These are phyloP conservation scores for Odontarrhena argentea DNA, from an alignment of 345 rosid species.

Conservation along the genomic window DNA sequence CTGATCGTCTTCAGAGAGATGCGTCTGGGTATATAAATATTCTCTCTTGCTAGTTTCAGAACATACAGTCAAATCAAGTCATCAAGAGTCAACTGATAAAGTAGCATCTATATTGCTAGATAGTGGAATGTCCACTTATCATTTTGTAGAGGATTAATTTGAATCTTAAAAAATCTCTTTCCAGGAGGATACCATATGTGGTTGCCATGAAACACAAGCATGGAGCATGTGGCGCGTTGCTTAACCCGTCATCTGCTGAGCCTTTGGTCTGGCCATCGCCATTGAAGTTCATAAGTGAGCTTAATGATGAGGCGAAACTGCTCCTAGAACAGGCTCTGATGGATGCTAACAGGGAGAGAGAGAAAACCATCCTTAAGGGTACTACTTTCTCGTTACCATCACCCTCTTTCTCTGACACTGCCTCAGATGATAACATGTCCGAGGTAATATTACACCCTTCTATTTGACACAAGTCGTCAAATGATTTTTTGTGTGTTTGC, in stretches of 20 bases:
- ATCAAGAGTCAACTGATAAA: not conserved
- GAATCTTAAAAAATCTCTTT: constrained; percentile 9
- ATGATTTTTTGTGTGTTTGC: not conserved
- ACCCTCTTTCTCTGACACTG: constrained; percentile 65
- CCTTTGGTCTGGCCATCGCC: constrained; percentile 99
- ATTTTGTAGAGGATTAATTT: not conserved
- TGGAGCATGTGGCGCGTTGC: constrained; percentile 82
- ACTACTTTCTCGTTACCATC: constrained; percentile 59
- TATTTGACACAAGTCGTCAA: not conserved
- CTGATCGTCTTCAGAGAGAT: constrained; percentile 95
- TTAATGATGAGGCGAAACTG: constrained; percentile 78
- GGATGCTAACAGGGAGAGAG: constrained; percentile 89
- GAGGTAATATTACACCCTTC: constrained; percentile 56
- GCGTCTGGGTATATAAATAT: constrained; percentile 64
- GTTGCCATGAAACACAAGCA: constrained; percentile 85
- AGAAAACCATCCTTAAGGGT: constrained; percentile 78
- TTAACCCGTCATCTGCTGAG: constrained; percentile 91
- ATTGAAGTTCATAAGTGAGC: constrained; percentile 91
- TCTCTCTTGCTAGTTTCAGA: constrained; percentile 11
- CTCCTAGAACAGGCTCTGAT: constrained; percentile 80
- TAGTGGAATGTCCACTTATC: not conserved
- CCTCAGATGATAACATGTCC: constrained; percentile 70
- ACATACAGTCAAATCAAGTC: constrained; percentile 1
- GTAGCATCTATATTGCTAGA: not conserved
- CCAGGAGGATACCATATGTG: constrained; percentile 83